Percentiles rank a stretch among this genome's conserved stretches.
Evolutionary conservation across 176 grass and related monocot species (phyloP).

Genomic region (Cenchrus americanus): DNA sequence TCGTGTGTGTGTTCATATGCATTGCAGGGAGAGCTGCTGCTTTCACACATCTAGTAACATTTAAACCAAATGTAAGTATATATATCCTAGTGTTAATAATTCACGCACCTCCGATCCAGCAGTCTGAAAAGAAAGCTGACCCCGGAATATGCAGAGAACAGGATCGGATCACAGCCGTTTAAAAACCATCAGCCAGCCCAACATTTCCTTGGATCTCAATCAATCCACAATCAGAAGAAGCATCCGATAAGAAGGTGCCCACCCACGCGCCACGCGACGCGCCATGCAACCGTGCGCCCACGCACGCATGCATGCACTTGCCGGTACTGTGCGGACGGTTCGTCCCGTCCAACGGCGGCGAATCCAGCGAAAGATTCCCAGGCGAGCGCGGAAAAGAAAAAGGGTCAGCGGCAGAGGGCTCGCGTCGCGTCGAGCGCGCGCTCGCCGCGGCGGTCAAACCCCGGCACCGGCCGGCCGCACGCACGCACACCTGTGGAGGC

Average conservation of each 20-base stretch:
- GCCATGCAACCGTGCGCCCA: background rate
- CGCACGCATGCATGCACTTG: conserved; percentile 4
- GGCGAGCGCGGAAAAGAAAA: background rate
- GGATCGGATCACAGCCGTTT: background rate
- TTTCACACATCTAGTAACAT: background rate
- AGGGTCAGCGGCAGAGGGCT: background rate
- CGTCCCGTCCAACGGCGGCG: conserved; percentile 46
- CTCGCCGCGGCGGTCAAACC: conserved; percentile 49
- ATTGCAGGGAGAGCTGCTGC: background rate
- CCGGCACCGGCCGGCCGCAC: background rate
- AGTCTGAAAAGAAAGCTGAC: conserved; percentile 25
- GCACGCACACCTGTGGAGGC: conserved; percentile 30
- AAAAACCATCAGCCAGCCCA: conserved; percentile 3
- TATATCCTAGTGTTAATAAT: background rate
- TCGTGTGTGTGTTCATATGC: background rate
- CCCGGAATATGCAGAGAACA: background rate
- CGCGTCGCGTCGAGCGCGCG: background rate
- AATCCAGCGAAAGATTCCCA: conserved; percentile 58
- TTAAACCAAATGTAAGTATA: background rate
- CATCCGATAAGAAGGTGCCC: conserved; percentile 20
- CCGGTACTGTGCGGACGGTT: conserved; percentile 40
- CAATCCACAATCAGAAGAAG: conserved; percentile 33
- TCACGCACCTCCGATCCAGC: background rate
- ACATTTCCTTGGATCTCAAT: conserved; percentile 53
- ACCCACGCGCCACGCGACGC: background rate